A percentile compares a stretch with the other conserved stretches of the same genome.
phyloP scores from a whole-genome alignment of 2,329 filamentous ascomycete genomes.

The Boeremia lycopersici region DNA sequence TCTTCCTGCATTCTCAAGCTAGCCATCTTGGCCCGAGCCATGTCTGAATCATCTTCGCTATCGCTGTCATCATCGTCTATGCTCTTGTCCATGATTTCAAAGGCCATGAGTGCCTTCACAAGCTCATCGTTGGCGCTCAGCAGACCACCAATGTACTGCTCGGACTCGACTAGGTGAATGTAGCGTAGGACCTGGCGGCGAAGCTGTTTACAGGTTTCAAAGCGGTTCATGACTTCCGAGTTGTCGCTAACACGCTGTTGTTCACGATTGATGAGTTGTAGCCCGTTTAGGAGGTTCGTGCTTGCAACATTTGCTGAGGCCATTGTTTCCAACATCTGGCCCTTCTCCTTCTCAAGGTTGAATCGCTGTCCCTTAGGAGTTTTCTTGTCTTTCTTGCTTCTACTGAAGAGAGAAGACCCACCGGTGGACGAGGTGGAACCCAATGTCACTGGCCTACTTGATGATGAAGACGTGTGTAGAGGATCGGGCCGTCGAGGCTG shows the following conservation, averaged over 20 bases:
- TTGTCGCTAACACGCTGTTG: conserved; percentile 87
- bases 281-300: conserved; percentile 85
- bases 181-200: conserved; percentile 86
- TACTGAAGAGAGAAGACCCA: conserved; percentile 59
- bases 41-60: conserved; percentile 58
- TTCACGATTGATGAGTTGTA: conserved; percentile 92
- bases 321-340: conserved; percentile 83
- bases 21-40: conserved; percentile 52
- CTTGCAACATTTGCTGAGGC: conserved; percentile 87
- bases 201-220: conserved; percentile 85
- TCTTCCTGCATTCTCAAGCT: conserved; percentile 51
- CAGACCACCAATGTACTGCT: conserved; percentile 89
- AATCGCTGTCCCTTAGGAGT: conserved; percentile 67
- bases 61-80: conserved; percentile 75
- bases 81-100: conserved; percentile 88
- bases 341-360: conserved; percentile 85
- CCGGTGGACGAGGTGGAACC: conserved; percentile 45
- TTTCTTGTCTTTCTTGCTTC: conserved; percentile 60
- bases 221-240: conserved; percentile 71
- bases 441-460: conserved; percentile 34
- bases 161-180: conserved; percentile 86
- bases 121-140: conserved; percentile 95
- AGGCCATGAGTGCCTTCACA: conserved; percentile 91
- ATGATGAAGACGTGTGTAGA: conserved; percentile 38
- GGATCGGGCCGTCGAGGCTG: conserved; percentile 33